Conservation (phyloP, 805 yeast species). For the Ogataea minuta region DNA sequence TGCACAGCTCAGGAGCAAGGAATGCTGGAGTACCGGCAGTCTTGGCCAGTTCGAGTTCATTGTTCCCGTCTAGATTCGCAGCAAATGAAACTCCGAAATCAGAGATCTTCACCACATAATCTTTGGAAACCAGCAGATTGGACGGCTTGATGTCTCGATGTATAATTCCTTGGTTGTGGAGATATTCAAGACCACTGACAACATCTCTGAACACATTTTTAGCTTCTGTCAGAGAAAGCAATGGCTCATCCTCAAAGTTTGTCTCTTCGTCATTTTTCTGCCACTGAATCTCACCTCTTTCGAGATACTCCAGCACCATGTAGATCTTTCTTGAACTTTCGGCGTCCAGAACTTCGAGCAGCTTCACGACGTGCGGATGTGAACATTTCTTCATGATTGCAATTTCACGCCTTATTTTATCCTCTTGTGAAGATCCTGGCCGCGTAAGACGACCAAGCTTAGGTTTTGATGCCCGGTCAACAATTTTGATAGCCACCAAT, state of each 20-base stretch:
- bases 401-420: conserved; percentile 78
- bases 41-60: conserved; percentile 83
- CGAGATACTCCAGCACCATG: conserved; percentile 84
- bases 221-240: conserved; percentile 63
- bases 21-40: conserved; percentile 98
- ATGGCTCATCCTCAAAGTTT: conserved; percentile 47
- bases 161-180: conserved; percentile 86
- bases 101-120: conserved; percentile 82
- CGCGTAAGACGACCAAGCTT: conserved; percentile 42
- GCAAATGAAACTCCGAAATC: conserved; percentile 96
- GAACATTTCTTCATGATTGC: conserved; percentile 90
- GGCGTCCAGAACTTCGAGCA: conserved; percentile 88
- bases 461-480: conserved; percentile 68
- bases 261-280: conserved; percentile 38
- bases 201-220: conserved; percentile 79
- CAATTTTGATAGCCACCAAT: conserved; percentile 89
- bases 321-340: conserved; percentile 79
- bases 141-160: conserved; percentile 98
- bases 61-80: conserved; percentile 41
- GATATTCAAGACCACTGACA: conserved; percentile 80
- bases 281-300: conserved; percentile 91
- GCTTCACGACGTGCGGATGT: conserved; percentile 89
- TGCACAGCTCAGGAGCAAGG: conserved; percentile 90
- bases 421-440: conserved; percentile 48
- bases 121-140: conserved; percentile 67